Base-by-base conservation (phyloP, 257 asterid genomes). In the Gardenia jasminoides region DNA sequence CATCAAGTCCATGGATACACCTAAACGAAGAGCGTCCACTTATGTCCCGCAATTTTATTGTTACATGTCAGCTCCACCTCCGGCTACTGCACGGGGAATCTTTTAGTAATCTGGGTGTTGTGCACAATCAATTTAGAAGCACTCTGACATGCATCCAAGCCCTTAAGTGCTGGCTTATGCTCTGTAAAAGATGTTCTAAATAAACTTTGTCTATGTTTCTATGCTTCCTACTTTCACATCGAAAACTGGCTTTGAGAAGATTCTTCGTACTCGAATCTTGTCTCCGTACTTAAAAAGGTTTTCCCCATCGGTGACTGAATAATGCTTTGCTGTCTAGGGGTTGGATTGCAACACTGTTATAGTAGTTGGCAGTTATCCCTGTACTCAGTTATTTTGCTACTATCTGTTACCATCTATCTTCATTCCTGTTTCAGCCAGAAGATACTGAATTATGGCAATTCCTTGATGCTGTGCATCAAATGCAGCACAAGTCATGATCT, bases 11-110 rank as follows among this genome's bases (percentile, higher is more conserved):
- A 67, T 69, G 56, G 85, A 84, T 43, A 52, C 43, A 24, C 77
- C 76, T 6, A 78, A 46, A 73, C n/a, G 70, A 33, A 81, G 81
- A 41, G 79, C 86, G 33, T 74, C 85, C 70, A 70, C 83, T 59
- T 84, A 74, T 61, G 76, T 72, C 76, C 85, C 86, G 7, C 90
- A 76, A 62, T 72, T 75, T 59, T 70, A 75, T 69, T 61, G 80
- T 39, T 77, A 71, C 86, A 82, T 79, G 43, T 69, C 83, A 17
- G 69, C 80, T 70, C 79, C 81, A 48, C 82, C 80, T 10, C 79
- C 67, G 19, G 78, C 79, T 33, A 75, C 78, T 61, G 73, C 81
- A 39, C 66, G 76, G 62, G 85, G 80, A 43, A 80, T 78, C 19
- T 78, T 68, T 78, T 79, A 67, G 68, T 62, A 44, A 44, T 56